Evolutionary conservation across 192 early-diverging fungal species (phyloP).

Genomic region (Glomus cerebriforme): DNA sequence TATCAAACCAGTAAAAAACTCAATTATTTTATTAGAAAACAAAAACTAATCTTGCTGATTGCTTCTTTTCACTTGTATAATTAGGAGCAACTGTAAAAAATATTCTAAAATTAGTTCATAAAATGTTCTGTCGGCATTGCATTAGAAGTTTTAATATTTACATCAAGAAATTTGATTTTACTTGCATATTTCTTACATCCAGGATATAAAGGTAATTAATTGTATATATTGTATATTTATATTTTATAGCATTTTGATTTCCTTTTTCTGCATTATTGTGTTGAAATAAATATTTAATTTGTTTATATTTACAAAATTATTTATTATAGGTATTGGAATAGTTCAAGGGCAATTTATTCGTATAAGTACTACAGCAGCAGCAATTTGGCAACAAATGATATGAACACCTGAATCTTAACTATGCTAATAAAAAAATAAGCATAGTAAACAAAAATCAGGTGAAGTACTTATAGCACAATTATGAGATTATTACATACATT

Average conservation of each 20-base stretch:
- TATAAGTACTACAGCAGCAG: neutral
- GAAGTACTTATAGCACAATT: neutral
- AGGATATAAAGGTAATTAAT: neutral
- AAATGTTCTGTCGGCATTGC: too few relatives aligned
- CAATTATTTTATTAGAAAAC: neutral
- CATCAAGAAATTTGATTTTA: neutral
- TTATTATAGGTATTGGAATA: neutral
- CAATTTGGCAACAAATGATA: too few relatives aligned
- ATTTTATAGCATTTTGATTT: too few relatives aligned
- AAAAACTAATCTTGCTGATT: too few relatives aligned
- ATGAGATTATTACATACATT: neutral
- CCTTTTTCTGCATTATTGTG: too few relatives aligned
- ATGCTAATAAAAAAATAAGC: neutral
- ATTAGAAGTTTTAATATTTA: neutral
- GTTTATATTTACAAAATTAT: neutral
- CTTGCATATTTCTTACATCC: slow-evolving; percentile 6
- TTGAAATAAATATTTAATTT: too few relatives aligned
- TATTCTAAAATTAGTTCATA: too few relatives aligned
- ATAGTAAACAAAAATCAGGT: neutral
- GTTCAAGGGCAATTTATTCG: neutral
- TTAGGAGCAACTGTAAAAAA: too few relatives aligned
- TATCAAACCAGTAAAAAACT: neutral
- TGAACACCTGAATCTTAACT: neutral
- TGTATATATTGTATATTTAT: too few relatives aligned
- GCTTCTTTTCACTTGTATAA: too few relatives aligned